A percentile compares a stretch with the other conserved stretches of the same genome.
Evolutionary conservation across 2,329 filamentous ascomycete genomes (phyloP).

Genomic region (Penicillium vulpinum): DNA sequence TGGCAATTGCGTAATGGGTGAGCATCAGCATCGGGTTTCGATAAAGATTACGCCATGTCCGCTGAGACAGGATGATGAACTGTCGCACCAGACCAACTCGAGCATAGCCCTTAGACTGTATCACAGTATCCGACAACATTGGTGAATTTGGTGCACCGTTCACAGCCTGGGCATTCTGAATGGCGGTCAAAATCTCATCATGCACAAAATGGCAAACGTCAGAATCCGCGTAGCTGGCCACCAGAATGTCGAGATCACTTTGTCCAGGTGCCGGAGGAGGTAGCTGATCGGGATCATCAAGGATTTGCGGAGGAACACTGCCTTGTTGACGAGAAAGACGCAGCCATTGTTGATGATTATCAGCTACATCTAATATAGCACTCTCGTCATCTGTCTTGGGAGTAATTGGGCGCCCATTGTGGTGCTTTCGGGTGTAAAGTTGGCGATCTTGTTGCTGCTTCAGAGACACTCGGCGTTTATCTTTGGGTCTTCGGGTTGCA

Average conservation of each 20-base stretch:
- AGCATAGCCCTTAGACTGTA: constrained; percentile 75
- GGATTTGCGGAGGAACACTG: constrained; percentile 58
- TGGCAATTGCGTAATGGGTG: constrained; percentile 96
- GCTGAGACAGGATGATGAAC: constrained; percentile 82
- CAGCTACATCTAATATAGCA: constrained; percentile 50
- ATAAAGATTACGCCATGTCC: constrained; percentile 97
- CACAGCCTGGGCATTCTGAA: constrained; percentile 63
- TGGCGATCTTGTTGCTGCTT: constrained; percentile 84
- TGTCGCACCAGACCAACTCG: constrained; percentile 78
- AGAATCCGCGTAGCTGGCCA: constrained; percentile 73
- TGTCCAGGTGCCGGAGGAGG: constrained; percentile 61
- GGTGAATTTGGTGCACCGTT: constrained; percentile 66
- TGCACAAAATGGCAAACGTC: constrained; percentile 72
- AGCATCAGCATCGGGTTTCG: constrained; percentile 98
- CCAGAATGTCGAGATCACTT: constrained; percentile 80
- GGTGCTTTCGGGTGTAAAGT: constrained; percentile 76
- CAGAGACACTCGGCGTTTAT: constrained; percentile 75
- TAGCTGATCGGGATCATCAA: constrained; percentile 68
- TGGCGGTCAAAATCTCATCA: constrained; percentile 74
- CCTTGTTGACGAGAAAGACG: constrained; percentile 57
- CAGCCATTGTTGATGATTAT: constrained; percentile 60
- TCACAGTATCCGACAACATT: constrained; percentile 50
- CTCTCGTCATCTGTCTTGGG: constrained; percentile 65
- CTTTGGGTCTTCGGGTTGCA: constrained; percentile 64
- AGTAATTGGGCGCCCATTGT: constrained; percentile 54